Conservation (phyloP, 805 yeast genomes). For the Naumovozyma dairenensis region DNA sequence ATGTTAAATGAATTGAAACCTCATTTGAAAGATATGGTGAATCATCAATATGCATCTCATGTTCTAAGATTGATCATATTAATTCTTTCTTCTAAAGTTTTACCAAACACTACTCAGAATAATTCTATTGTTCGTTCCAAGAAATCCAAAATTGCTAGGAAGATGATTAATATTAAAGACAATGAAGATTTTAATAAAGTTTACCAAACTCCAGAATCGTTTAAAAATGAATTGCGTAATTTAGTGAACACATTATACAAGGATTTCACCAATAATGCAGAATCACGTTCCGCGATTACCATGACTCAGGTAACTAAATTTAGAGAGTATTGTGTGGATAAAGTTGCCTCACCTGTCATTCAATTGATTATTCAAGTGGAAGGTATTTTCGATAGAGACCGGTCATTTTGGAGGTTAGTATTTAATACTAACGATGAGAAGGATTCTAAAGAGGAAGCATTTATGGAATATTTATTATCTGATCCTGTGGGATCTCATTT, state of each 20-base stretch:
- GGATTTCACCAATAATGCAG: constrained; percentile 21
- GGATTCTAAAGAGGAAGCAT: constrained; percentile 60
- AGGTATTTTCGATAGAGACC: constrained; percentile 66
- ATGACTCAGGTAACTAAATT: constrained; percentile 37
- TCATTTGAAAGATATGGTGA: constrained; percentile 46
- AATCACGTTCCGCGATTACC: constrained; percentile 23
- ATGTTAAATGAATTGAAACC: constrained; percentile 63
- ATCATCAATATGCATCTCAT: constrained; percentile 82
- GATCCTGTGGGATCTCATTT: constrained; percentile 94
- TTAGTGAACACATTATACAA: constrained; percentile 35
- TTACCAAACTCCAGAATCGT: constrained; percentile 61
- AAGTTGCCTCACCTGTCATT: constrained; percentile 78
- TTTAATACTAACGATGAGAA: constrained; percentile 45
- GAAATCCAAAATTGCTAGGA: constrained; percentile 79
- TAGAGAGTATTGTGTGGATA: constrained; percentile 68
- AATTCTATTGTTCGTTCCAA: constrained; percentile 73
- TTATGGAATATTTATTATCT: constrained; percentile 71
- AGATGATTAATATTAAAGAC: constrained; percentile 82
- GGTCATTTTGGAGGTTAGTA: constrained; percentile 57
- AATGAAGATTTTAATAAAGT: constrained; percentile 57
- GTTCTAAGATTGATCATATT: constrained; percentile 64
- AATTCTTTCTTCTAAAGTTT: constrained; percentile 63
- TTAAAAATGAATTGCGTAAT: constrained; percentile 49
- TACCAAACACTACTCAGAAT: constrained; percentile 62
- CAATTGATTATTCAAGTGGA: constrained; percentile 73